Conservation (phyloP, 371 early-diverging fungal species). For the Rhizomucor pusillus region DNA sequence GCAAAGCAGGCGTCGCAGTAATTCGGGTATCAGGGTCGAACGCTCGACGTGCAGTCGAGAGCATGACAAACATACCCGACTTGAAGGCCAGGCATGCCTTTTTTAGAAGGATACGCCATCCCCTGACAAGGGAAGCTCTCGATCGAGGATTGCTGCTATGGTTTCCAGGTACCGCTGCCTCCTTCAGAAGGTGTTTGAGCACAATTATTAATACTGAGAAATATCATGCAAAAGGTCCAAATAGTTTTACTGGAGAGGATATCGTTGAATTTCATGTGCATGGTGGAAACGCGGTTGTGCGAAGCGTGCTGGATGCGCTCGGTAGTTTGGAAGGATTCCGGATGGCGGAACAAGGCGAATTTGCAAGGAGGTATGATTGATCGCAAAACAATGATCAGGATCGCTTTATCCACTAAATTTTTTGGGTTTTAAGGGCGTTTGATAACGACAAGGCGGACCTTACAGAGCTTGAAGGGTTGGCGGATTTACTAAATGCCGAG, state of each 20-base stretch:
- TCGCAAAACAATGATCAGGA: too few relatives aligned
- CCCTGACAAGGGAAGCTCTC: slow-evolving; percentile 42
- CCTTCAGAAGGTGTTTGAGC: too few relatives aligned
- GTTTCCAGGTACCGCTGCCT: slow-evolving; percentile 66
- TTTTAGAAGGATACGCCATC: slow-evolving; percentile 50
- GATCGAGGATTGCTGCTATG: slow-evolving; percentile 66
- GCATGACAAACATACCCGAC: slow-evolving; percentile 6
- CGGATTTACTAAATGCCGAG: slow-evolving; percentile 81
- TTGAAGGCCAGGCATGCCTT: slow-evolving; percentile 51
- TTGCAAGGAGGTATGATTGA: slow-evolving; percentile 58
- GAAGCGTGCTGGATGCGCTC: slow-evolving; percentile 58
- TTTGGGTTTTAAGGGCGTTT: slow-evolving; percentile 53
- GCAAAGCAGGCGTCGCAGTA: slow-evolving; percentile 81
- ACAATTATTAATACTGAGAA: background rate
- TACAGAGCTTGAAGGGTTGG: slow-evolving; percentile 77
- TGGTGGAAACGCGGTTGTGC: slow-evolving; percentile 74
- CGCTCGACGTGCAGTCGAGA: slow-evolving; percentile 42
- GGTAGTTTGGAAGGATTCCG: slow-evolving; percentile 45
- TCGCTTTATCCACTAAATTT: background rate
- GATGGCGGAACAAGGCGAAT: slow-evolving; percentile 80
- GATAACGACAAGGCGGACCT: slow-evolving; percentile 78
- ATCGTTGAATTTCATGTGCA: slow-evolving; percentile 79
- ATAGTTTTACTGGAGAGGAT: slow-evolving; percentile 82
- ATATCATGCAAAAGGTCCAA: slow-evolving; percentile 44
- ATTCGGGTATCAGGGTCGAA: slow-evolving; percentile 71